Evolutionary conservation across 1,139 yeast genomes (phyloP), one percentile per base, ranked within the genome.

Genomic region (Blastobotrys malaysiensis): DNA sequence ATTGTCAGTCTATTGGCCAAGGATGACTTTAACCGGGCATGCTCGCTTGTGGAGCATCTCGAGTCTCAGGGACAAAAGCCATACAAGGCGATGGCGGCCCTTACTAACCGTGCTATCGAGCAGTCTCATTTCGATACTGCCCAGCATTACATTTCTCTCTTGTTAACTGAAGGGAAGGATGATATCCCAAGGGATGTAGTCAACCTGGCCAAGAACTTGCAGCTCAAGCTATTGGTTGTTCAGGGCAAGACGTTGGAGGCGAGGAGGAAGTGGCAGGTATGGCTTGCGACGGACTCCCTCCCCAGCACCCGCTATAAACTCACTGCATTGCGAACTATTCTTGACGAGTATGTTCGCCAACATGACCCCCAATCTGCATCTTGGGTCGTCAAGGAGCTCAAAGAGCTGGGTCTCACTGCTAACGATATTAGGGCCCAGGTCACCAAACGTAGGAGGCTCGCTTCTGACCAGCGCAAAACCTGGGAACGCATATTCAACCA

Each of bases 1-100:
- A 52, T 65, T n/a, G 59, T 63, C 31, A 52, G 50, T 22, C 52
- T 56, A 3, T 49, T 61, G 46, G 62, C 60, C n/a, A 53, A 55
- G 18, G 39, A 54, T 16, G 57, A 61, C 45, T 52, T 54, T 16
- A 52, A 46, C n/a, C 49, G 58, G 36, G 57, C 60, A 51, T n/a
- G 50, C 54, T 48, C 48, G 52, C 52, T 46, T 53, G 43, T 45
- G 45, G 52, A 31, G 39, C 39, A 31, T n/a, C 39, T 31, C 13
- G 16, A n/a, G 39, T 11, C 39, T 11, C 39, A 31, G 43, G 59
- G 22, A 53, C 55, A 24, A 14, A 44, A 45, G 47, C 57, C 52
- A 11, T 16, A 14, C n/a, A 24, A 21, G 13, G 53, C 60, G 5
- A 52, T 51, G 39, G 51, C 53, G 16, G 59, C 58, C 3, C 45